Conservation (phyloP, 331 rosid genomes). For the Acacia pycnantha region DNA sequence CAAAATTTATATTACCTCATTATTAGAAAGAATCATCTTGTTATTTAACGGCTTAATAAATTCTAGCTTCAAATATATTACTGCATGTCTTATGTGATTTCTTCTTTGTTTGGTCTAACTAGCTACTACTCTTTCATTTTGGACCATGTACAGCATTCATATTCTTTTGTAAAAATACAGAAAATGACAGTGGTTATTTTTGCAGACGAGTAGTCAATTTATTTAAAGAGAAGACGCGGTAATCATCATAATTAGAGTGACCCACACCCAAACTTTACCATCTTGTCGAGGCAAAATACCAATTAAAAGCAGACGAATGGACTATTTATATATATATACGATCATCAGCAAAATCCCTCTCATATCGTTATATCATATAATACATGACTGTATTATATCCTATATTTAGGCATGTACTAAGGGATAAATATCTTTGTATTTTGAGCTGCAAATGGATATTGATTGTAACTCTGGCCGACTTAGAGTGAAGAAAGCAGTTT, state of each 20-base stretch:
- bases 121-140: background rate
- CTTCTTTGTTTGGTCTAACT: background rate
- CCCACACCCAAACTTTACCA: background rate
- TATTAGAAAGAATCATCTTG: background rate
- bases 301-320: background rate
- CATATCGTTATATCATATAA: background rate
- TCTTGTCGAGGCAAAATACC: too few relatives aligned
- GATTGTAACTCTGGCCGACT: too few relatives aligned
- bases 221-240: background rate
- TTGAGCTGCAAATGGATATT: background rate
- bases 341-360: background rate
- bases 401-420: background rate
- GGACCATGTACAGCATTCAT: background rate
- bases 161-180: background rate
- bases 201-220: background rate
- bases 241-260: constrained; percentile 5
- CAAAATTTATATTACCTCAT: background rate
- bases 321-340: too few relatives aligned
- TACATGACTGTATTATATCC: background rate
- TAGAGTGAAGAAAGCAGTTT: too few relatives aligned
- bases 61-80: background rate
- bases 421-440: background rate
- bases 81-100: background rate
- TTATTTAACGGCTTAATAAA: background rate
- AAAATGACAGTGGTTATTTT: background rate